Conservation (phyloP, 2,329 filamentous ascomycete genomes). For the Aspergillus sp. region DNA sequence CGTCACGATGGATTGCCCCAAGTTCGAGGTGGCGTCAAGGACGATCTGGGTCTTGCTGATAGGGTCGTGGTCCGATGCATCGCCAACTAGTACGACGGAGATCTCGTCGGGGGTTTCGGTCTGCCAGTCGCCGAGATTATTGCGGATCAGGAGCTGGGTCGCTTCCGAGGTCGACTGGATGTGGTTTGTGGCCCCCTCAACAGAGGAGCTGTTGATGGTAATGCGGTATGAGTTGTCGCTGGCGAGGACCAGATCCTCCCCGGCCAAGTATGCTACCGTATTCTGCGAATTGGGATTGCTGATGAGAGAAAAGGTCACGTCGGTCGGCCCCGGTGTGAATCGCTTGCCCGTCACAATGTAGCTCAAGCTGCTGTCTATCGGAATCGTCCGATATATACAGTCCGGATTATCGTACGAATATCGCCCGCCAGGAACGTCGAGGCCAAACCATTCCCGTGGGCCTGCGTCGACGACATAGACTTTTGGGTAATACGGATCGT, state of each 20-base stretch:
- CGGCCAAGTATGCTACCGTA: background rate
- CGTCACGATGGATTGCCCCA: constrained; percentile 3
- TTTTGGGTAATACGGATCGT: constrained; percentile 1
- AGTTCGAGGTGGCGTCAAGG: background rate
- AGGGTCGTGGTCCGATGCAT: background rate
- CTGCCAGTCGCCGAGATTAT: constrained; percentile 8
- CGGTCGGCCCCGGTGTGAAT: background rate
- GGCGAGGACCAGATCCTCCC: background rate
- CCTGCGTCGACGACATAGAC: constrained; percentile 10
- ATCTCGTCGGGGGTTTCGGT: constrained; percentile 1
- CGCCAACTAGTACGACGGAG: background rate
- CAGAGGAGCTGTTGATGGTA: constrained; percentile 5
- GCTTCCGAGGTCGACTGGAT: background rate
- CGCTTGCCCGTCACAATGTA: constrained; percentile 1
- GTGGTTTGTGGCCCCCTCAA: constrained; percentile 2
- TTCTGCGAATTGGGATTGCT: constrained; percentile 10
- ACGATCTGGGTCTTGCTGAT: background rate
- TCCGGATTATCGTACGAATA: constrained; percentile 12
- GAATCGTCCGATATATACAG: constrained; percentile 11
- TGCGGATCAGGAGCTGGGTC: constrained; percentile 2
- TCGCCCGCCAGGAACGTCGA: constrained; percentile 2
- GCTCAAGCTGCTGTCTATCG: background rate
- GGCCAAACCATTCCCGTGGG: constrained; percentile 2
- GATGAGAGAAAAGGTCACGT: constrained; percentile 10
- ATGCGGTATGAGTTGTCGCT: constrained; percentile 5